Conservation (phyloP, 75 land plant genomes). For the Chamaecyparis obtusa region DNA sequence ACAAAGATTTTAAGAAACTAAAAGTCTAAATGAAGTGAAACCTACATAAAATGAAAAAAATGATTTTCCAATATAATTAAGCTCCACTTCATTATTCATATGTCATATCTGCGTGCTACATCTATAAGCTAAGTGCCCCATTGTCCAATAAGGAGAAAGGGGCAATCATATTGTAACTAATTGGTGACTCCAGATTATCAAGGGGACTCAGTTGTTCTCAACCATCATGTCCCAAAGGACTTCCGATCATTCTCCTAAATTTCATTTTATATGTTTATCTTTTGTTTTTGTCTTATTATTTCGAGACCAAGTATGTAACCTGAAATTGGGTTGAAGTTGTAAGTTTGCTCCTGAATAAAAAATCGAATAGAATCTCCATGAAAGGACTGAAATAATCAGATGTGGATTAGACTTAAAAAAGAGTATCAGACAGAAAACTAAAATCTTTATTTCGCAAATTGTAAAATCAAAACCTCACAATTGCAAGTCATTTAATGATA, state of each 20-base stretch:
- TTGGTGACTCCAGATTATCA: not conserved
- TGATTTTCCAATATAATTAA: too few species aligned
- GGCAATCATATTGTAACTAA: not conserved
- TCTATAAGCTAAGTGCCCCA: too few species aligned
- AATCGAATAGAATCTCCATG: not conserved
- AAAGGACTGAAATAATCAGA: not conserved
- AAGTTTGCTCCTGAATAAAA: not conserved
- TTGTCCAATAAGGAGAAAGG: too few species aligned
- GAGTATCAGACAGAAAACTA: not conserved
- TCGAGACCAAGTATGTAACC: not conserved
- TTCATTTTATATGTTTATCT: not conserved
- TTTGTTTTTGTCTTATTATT: not conserved
- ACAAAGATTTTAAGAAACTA: too few species aligned
- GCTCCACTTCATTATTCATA: not conserved
- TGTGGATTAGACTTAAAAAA: not conserved
- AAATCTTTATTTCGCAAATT: not conserved
- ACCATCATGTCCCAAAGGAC: not conserved
- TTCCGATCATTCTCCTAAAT: not conserved
- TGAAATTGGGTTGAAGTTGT: not conserved
- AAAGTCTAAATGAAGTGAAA: too few species aligned
- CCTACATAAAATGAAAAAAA: not conserved
- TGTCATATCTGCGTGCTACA: not conserved
- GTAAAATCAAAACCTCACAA: not conserved
- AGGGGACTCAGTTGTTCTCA: not conserved
- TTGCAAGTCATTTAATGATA: constrained; percentile 19